Percentiles rank a stretch among this genome's conserved stretches.
Evolutionary conservation across 164 flowering plant species (phyloP).

Genomic region (Vitis rupestris): DNA sequence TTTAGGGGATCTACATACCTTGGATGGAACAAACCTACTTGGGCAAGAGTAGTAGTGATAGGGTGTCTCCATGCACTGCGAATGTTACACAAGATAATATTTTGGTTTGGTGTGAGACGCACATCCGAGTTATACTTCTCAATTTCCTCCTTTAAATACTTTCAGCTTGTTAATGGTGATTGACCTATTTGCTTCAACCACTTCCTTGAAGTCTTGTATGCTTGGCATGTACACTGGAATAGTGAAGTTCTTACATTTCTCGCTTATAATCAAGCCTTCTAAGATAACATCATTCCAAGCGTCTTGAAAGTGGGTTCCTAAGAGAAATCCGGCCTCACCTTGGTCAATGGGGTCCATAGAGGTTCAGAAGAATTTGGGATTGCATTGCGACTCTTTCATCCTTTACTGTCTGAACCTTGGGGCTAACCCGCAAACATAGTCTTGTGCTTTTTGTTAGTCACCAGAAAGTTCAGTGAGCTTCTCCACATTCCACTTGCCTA

Average conservation of each 20-base stretch:
- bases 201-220: slow-evolving; percentile 82
- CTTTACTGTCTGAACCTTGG: too few species aligned
- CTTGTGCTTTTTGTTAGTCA: too few species aligned
- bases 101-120: slow-evolving; percentile 93
- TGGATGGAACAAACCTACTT: slow-evolving; percentile 88
- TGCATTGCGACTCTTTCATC: too few species aligned
- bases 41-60: slow-evolving; percentile 77
- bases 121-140: slow-evolving; percentile 82
- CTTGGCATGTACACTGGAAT: slow-evolving; percentile 85
- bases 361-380: slow-evolving; percentile 16
- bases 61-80: slow-evolving; percentile 76
- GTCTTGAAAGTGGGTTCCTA: slow-evolving; percentile 88
- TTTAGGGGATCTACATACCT: slow-evolving; percentile 88
- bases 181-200: slow-evolving; percentile 73
- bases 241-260: slow-evolving; percentile 72
- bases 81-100: slow-evolving; percentile 79
- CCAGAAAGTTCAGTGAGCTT: too few species aligned
- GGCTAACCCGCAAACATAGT: too few species aligned
- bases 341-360: slow-evolving; percentile 79
- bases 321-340: slow-evolving; percentile 84
- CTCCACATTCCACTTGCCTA: too few species aligned
- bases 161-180: slow-evolving; percentile 62
- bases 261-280: slow-evolving; percentile 58
- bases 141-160: slow-evolving; percentile 74
- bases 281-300: slow-evolving; percentile 87